Base-by-base conservation (phyloP, 2,329 filamentous ascomycete species). In the Colletotrichum lini region DNA sequence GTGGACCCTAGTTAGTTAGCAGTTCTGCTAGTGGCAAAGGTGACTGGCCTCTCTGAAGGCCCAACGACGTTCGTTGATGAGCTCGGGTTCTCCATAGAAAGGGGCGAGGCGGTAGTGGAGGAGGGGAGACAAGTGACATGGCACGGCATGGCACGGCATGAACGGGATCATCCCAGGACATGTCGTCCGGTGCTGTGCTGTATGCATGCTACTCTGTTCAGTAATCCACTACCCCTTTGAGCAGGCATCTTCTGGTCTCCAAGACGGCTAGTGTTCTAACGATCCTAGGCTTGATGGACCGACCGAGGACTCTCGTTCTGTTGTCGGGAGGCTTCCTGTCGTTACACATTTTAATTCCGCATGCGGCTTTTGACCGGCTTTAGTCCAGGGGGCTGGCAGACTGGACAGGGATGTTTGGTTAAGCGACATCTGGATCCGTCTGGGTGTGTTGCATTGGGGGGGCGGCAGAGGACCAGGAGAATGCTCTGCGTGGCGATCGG, bases 71-170 rank as follows among this genome's bases (percentile, higher is more conserved):
- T 53, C 16, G 45, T 59, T 53, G 50, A 49, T 49, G 40, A 63
- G 56, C 35, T 63, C 40, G 38, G 57, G 8, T 67, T 68, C 64
- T 53, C 68, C 68, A 68, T 58, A 38, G n/a, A n/a, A 53, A 35
- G 38, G 47, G 30, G 52, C 30, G 52, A 56, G 30, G 52, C 26
- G 3, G 26, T 52, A 35, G 30, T 35, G 30, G 30, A 35, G 30
- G 30, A 9, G 30, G 64, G 49, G 58, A 44, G 23, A 23, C 23
- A 44, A 49, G 15, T 58, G 50, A 38, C n/a, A 62, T 53, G 44
- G 30, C 50, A 9, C 8, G 2, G 30, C 30, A 35, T 35, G 9
- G 30, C 8, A 35, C 8, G 30, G 30, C 30, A 1, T 47, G 21
- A 54, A 44, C 49, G n/a, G 65, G 69, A 64, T 68, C 38, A 64